These are phyloP conservation scores for Tetracladium setigerum DNA, from an alignment of 495 filamentous ascomycete species.

Conservation along the genomic window DNA sequence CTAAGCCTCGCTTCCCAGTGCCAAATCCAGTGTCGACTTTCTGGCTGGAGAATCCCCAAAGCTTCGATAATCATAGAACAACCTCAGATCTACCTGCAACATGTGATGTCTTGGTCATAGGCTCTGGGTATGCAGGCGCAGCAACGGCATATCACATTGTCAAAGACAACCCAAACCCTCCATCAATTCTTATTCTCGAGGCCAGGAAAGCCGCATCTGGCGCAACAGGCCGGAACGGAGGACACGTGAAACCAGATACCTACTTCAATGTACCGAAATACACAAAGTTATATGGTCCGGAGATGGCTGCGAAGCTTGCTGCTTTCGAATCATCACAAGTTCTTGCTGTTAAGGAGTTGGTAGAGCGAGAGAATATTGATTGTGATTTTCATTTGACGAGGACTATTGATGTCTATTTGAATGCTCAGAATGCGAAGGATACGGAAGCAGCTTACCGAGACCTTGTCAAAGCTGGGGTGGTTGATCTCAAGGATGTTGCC, in stretches of 20 bases:
- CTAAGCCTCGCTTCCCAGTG: constrained; percentile 41
- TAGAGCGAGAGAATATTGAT: constrained; percentile 36
- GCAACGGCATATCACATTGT: constrained; percentile 51
- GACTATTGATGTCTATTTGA: neutral
- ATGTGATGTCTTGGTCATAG: constrained; percentile 55
- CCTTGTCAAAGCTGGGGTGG: neutral
- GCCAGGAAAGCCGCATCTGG: constrained; percentile 43
- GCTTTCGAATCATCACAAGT: constrained; percentile 48
- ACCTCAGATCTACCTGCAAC: constrained; percentile 37
- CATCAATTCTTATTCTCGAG: constrained; percentile 42
- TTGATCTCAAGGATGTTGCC: constrained; percentile 29
- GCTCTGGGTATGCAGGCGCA: constrained; percentile 61
- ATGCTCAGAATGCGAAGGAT: neutral
- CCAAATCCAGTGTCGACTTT: constrained; percentile 55
- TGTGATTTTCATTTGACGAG: constrained; percentile 37
- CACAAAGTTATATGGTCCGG: constrained; percentile 28
- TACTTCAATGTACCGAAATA: constrained; percentile 42
- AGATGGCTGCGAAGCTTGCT: constrained; percentile 43
- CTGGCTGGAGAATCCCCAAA: constrained; percentile 44
- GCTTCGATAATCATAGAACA: constrained; percentile 45
- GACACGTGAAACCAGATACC: constrained; percentile 46
- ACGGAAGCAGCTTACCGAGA: neutral
- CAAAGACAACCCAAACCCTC: constrained; percentile 6
- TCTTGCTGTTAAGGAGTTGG: constrained; percentile 42
- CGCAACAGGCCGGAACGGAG: constrained; percentile 49